These are phyloP conservation scores for Aspergillus oerlinghausenensis DNA, from an alignment of 2,329 filamentous ascomycete genomes.

Conservation along the genomic window DNA sequence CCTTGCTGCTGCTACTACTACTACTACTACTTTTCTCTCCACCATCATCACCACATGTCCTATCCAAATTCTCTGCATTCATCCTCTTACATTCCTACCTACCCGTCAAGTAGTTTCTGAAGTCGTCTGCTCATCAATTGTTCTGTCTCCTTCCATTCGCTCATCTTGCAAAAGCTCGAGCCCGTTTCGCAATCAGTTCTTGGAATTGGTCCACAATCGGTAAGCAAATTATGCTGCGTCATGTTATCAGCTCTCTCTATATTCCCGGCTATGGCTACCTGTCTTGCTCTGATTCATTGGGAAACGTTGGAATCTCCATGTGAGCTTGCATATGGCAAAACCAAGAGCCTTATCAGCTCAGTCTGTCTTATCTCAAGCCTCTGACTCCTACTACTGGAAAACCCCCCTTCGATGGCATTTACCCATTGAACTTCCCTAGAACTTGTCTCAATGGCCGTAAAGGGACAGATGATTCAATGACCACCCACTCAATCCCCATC, in stretches of 20 bases:
- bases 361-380: constrained; percentile 5
- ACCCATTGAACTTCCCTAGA: neutral
- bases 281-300: neutral
- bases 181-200: constrained; percentile 1
- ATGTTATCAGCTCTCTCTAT: constrained; percentile 12
- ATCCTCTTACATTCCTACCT: constrained; percentile 5
- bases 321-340: neutral
- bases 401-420: neutral
- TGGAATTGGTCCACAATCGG: constrained; percentile 9
- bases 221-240: constrained; percentile 17
- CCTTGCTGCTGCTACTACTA: neutral
- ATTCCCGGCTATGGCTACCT: neutral
- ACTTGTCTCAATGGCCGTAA: neutral
- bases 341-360: constrained; percentile 7
- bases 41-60: constrained; percentile 7
- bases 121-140: constrained; percentile 2
- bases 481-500: neutral
- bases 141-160: constrained; percentile 10
- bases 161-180: constrained; percentile 3
- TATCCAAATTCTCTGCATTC: constrained; percentile 1
- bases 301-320: neutral
- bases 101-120: neutral
- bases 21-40: neutral
- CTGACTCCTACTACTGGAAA: neutral
- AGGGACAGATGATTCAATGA: neutral